Base-by-base conservation (phyloP, 345 rosid species). In the Brassica cretica region DNA sequence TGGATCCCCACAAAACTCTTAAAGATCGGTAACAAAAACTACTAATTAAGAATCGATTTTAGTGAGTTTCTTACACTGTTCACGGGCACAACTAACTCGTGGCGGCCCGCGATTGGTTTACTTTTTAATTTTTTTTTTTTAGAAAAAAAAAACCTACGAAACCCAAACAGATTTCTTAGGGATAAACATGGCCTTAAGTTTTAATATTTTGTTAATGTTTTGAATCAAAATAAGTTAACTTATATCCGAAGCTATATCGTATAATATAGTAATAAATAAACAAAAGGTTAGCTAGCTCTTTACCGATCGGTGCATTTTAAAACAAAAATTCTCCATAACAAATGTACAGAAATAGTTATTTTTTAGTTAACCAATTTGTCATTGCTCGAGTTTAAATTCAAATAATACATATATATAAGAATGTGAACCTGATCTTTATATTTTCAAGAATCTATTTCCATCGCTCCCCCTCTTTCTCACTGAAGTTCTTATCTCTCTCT, bases 301-400 rank as follows among this genome's bases (percentile, higher is more conserved):
- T 67, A 79, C 82, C 78, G 37, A 73, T 60, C 65, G 82, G 78
- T 78, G 78, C 69, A 72, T 61, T 67, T 60, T 46, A 78, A 25
- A 78, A 69, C 71, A 80, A 70, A 80, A 70, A 53, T 63, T 63
- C 71, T 74, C 39, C 66, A 68, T 69, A 63, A 44, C 68, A 78
- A 72, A 59, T 72, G 64, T 59, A 71, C 68, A 62, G 0, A 68
- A 33, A 53, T 19, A 35, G 39, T 32, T 55, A 53, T 58, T 65
- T 41, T 12, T 74, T 79, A 62, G 68, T 69, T 32, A 68, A 66
- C 51, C 0, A 3, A 15, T 25, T 74, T 79, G 82, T 74, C 78
- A 65, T 74, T 53, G 33, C 64, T 80, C 60, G 14, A 69, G 70
- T 80, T 80, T 74, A 80, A 80, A 80, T 80, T 80, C 79, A 80